These are phyloP conservation scores for Boletus bicolor DNA, from an alignment of 768 basidiomycete genomes.

Conservation along the genomic window DNA sequence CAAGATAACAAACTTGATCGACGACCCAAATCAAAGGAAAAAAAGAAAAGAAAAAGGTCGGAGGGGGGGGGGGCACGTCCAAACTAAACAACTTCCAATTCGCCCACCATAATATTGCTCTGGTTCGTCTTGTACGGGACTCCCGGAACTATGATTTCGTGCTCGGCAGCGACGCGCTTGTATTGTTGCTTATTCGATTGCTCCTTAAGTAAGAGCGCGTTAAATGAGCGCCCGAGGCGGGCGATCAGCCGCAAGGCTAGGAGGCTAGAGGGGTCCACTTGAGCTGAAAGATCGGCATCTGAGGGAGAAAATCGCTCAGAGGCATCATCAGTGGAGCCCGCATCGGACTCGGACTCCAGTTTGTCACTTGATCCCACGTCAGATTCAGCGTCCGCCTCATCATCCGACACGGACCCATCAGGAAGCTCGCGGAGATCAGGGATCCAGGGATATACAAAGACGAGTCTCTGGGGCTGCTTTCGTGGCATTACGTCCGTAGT, in stretches of 20 bases:
- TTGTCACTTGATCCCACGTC: not conserved
- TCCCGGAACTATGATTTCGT: not conserved
- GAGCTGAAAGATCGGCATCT: not conserved
- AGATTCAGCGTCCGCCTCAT: not conserved
- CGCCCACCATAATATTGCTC: too few relatives aligned
- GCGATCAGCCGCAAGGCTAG: not conserved
- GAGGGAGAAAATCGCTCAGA: not conserved
- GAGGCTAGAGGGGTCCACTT: not conserved
- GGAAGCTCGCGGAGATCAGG: not conserved
- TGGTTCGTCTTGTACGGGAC: too few relatives aligned
- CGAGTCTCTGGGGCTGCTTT: not conserved
- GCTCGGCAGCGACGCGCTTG: not conserved
- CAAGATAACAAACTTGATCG: too few relatives aligned
- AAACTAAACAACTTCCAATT: too few relatives aligned
- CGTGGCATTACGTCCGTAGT: not conserved
- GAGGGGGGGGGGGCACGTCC: too few relatives aligned
- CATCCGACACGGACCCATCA: not conserved
- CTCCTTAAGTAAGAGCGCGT: not conserved
- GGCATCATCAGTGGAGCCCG: not conserved
- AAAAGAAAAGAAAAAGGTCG: too few relatives aligned
- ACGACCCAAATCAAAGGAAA: too few relatives aligned
- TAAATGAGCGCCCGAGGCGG: not conserved
- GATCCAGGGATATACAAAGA: slow-evolving; percentile 1
- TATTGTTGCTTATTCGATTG: not conserved
- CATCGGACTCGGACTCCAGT: not conserved